phyloP scores from a whole-genome alignment of 352 stramenopile species.

The Phytopythium kandeliae region DNA sequence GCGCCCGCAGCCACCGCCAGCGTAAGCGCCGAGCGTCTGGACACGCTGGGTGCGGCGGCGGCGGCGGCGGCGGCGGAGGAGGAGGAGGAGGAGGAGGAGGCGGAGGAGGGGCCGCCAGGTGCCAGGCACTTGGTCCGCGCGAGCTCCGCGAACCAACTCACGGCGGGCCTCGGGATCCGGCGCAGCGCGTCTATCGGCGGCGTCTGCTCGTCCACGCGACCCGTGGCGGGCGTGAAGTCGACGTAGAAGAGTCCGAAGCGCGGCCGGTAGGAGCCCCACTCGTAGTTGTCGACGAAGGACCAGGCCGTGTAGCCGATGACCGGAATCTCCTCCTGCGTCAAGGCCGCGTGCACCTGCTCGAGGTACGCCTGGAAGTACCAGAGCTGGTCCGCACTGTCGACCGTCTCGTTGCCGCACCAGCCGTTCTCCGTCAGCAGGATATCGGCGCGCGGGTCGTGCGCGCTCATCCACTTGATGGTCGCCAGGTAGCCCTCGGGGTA shows the following conservation, averaged over 20 bases:
- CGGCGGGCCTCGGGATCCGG: slow-evolving; percentile 22
- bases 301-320: slow-evolving; percentile 16
- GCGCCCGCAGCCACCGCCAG: not conserved
- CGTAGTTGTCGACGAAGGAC: slow-evolving; percentile 30
- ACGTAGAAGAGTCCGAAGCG: slow-evolving; percentile 45
- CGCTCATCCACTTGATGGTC: slow-evolving; percentile 31
- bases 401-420: slow-evolving; percentile 42
- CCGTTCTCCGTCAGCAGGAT: slow-evolving; percentile 55
- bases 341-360: slow-evolving; percentile 10
- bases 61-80: too few species aligned
- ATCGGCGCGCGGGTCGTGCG: slow-evolving; percentile 18
- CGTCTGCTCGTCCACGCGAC: slow-evolving; percentile 14
- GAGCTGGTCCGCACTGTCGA: slow-evolving; percentile 39
- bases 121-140: slow-evolving; percentile 28
- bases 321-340: slow-evolving; percentile 8
- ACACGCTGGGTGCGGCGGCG: not conserved
- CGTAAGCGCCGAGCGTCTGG: not conserved
- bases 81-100: not conserved
- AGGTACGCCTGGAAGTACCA: slow-evolving; percentile 36
- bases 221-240: slow-evolving; percentile 25
- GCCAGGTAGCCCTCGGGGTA: slow-evolving; percentile 35
- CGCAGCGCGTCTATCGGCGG: slow-evolving; percentile 13
- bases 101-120: not conserved
- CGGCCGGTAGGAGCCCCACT: slow-evolving; percentile 20
- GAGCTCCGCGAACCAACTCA: slow-evolving; percentile 23